phyloP scores from a whole-genome alignment of 805 yeast genomes.

The Diddensiella caesifluorescens region DNA sequence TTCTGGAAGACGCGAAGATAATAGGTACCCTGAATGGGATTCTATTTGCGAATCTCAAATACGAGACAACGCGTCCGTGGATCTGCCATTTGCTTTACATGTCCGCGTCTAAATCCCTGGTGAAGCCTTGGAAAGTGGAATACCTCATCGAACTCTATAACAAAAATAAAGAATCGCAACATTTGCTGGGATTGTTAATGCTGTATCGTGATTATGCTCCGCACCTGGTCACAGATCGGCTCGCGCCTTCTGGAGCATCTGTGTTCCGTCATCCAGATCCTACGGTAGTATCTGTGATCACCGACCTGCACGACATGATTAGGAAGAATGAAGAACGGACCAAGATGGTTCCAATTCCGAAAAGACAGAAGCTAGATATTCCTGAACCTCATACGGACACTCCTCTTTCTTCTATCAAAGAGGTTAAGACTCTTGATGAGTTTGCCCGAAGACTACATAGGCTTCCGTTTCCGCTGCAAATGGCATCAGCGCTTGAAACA shows the following conservation, averaged over 20 bases:
- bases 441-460: slow-evolving; percentile 16
- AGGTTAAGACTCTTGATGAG: slow-evolving; percentile 10
- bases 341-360: background rate
- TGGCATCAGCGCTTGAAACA: slow-evolving; percentile 18
- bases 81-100: slow-evolving; percentile 22
- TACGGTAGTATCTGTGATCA: slow-evolving; percentile 3
- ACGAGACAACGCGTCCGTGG: slow-evolving; percentile 19
- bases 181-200: slow-evolving; percentile 24
- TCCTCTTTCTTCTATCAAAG: background rate
- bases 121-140: slow-evolving; percentile 23
- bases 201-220: slow-evolving; percentile 25
- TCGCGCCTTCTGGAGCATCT: slow-evolving; percentile 25
- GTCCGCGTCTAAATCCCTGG: slow-evolving; percentile 13
- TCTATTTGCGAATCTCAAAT: slow-evolving; percentile 19
- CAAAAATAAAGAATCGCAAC: slow-evolving; percentile 21
- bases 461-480: slow-evolving; percentile 19
- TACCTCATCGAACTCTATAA: slow-evolving; percentile 19
- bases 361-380: slow-evolving; percentile 8
- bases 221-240: slow-evolving; percentile 24
- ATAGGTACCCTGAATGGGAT: slow-evolving; percentile 17
- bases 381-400: slow-evolving; percentile 10
- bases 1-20: slow-evolving; percentile 17
- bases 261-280: slow-evolving; percentile 31
- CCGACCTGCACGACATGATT: background rate
- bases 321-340: background rate